Conservation (phyloP, 352 stramenopile genomes). For the Paralagenidium karlingii region DNA sequence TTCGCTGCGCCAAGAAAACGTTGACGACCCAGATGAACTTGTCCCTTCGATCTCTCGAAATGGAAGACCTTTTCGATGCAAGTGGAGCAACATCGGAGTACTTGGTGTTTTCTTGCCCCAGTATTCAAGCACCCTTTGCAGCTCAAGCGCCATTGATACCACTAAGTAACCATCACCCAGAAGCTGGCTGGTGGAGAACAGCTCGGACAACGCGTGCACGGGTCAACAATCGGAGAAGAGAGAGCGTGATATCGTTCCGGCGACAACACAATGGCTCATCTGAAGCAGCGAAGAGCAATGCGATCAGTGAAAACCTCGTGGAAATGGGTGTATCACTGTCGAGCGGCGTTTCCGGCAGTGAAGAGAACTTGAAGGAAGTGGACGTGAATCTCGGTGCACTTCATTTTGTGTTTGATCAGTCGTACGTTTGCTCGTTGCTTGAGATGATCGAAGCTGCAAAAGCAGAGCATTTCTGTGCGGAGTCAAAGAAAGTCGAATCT, state of each 20-base stretch:
- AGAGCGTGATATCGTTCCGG: slow-evolving; percentile 59
- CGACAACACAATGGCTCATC: slow-evolving; percentile 6
- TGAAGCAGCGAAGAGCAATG: slow-evolving; percentile 2
- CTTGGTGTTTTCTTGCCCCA: slow-evolving; percentile 67
- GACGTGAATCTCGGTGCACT: slow-evolving; percentile 62
- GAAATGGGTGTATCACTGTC: slow-evolving; percentile 44
- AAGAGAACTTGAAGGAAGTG: slow-evolving; percentile 36
- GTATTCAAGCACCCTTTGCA: slow-evolving; percentile 49
- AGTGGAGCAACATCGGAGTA: slow-evolving; percentile 53
- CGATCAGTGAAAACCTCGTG: slow-evolving; percentile 51
- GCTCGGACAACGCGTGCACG: slow-evolving; percentile 13
- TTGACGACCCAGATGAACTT: slow-evolving; percentile 62
- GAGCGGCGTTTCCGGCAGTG: slow-evolving; percentile 44
- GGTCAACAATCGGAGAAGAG: slow-evolving; percentile 23
- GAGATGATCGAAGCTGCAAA: slow-evolving; percentile 64
- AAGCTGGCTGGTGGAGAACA: slow-evolving; percentile 15
- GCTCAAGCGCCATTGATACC: slow-evolving; percentile 33
- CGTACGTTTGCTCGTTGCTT: slow-evolving; percentile 65
- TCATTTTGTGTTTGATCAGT: slow-evolving; percentile 78
- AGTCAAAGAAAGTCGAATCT: neutral
- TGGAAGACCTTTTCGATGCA: slow-evolving; percentile 60
- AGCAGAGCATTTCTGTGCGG: no score
- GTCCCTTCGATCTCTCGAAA: slow-evolving; percentile 54
- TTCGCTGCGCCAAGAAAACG: slow-evolving; percentile 70
- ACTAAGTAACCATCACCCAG: no score